Base-by-base conservation (phyloP, 1,284 basidiomycete species). In the Puccinia brachypodii region DNA sequence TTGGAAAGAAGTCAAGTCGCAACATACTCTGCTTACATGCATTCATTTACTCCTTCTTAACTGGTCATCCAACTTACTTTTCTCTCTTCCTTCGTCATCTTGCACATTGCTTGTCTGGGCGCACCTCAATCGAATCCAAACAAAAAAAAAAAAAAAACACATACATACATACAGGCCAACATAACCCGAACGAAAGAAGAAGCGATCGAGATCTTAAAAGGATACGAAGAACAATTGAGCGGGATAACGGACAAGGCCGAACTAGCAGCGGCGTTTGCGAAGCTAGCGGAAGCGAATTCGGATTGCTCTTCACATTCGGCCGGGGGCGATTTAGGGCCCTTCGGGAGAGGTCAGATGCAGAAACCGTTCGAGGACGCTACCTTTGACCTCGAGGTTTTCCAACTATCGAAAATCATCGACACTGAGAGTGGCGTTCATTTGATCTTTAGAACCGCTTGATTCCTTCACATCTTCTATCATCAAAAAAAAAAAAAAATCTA, bases 361-460 rank as follows among this genome's bases (percentile, higher is more conserved):
- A 95, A 94, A 87, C 92, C 94, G 31, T 99, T 99, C 86, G 96
- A 98, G 88, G 94, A 97, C 33, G 93, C 93, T 3, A 90, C 95
- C 11, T 98, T 91, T 87, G 90, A 88, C 0, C 89, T 98, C 82
- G 86, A 92, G 79, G 90, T 93, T n/a, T 94, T 93, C 19, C 88
- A 94, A 87, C 91, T 98, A 84, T 95, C 94, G 87, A 92, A 91
- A 72, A 89, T 98, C 76, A 90, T 98, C 86, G 91, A 91, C 85
- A 93, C 96, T 56, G 96, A 98, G 85, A 96, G 94, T 84, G 97
- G 97, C n/a, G 93, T 97, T 16, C 97, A 99, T 87, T 87, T 98
- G 84, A 94, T 99, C 85, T 88, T 96, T 87, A 90, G 96, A 84
- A 97, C 95, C 69, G 95, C 89, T 13, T 97, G 87, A 72, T 68